Evolutionary conservation across 495 filamentous ascomycete species (phyloP).

Genomic region (Cairneyella variabilis): DNA sequence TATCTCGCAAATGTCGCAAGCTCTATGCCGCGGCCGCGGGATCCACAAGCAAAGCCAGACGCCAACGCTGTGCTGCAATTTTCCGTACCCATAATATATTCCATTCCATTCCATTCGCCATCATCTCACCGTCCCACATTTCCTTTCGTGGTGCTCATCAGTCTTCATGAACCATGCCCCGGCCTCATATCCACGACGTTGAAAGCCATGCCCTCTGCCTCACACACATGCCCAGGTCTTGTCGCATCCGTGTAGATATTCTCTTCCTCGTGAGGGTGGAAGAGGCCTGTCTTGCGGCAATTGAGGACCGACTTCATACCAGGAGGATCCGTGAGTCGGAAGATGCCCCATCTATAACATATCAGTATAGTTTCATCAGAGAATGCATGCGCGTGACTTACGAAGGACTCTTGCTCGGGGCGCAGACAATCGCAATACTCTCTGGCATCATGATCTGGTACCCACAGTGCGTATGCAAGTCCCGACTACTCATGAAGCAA

Average conservation of each 20-base stretch:
- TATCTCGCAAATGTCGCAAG: too few species aligned
- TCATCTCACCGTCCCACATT: neutral
- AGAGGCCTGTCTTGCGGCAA: constrained; percentile 71
- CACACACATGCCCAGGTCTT: constrained; percentile 80
- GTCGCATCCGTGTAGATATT: constrained; percentile 84
- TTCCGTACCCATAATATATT: neutral
- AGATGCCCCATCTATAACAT: constrained; percentile 72
- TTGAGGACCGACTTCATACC: constrained; percentile 74
- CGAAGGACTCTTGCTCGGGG: constrained; percentile 72
- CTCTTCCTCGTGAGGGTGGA: constrained; percentile 71
- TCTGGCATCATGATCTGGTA: constrained; percentile 95
- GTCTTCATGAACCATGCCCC: neutral
- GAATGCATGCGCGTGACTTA: constrained; percentile 38
- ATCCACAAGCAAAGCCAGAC: neutral
- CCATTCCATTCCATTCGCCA: neutral
- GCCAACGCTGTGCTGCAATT: neutral
- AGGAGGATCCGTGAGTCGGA: constrained; percentile 88
- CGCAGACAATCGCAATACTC: constrained; percentile 95
- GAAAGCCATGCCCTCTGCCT: constrained; percentile 69
- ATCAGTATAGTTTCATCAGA: constrained; percentile 10
- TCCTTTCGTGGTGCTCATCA: neutral
- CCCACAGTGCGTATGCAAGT: constrained; percentile 86
- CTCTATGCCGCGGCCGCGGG: too few species aligned
- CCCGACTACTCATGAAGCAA: constrained; percentile 94
- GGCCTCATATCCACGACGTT: constrained; percentile 75